A percentile compares a stretch with the other conserved stretches of the same genome.
These are phyloP conservation scores for Funneliformis mosseae DNA, from an alignment of 192 early-diverging fungal genomes.

Conservation along the genomic window DNA sequence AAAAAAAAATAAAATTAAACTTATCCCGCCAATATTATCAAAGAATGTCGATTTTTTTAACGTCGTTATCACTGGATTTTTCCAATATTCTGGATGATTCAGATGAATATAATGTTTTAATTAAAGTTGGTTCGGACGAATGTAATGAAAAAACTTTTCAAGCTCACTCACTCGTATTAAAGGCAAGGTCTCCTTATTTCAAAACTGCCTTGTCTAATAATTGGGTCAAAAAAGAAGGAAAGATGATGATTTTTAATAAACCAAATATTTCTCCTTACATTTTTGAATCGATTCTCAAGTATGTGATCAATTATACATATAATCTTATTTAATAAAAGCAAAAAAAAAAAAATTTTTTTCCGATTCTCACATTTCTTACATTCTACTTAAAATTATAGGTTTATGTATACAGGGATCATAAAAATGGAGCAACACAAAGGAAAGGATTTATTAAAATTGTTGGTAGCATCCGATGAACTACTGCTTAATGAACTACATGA, in stretches of 20 bases:
- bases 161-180: slow-evolving; percentile 29
- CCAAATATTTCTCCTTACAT: slow-evolving; percentile 24
- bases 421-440: background rate
- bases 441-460: slow-evolving; percentile 14
- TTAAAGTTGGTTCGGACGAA: slow-evolving; percentile 7
- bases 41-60: slow-evolving; percentile 14
- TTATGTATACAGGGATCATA: slow-evolving; percentile 24
- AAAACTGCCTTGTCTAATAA: slow-evolving; percentile 17
- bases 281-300: slow-evolving; percentile 21
- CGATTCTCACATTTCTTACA: background rate
- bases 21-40: background rate
- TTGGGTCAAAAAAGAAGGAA: slow-evolving; percentile 19
- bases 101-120: slow-evolving; percentile 26
- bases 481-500: slow-evolving; percentile 13
- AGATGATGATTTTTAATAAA: slow-evolving; percentile 10
- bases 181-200: slow-evolving; percentile 29
- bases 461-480: slow-evolving; percentile 27
- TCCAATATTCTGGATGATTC: background rate
- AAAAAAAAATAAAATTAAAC: background rate
- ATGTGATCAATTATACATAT: too few species aligned
- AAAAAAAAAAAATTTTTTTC: background rate
- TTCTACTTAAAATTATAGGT: background rate
- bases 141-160: slow-evolving; percentile 15
- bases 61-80: slow-evolving; percentile 6
- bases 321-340: background rate